A percentile compares a stretch with the other conserved stretches of the same genome.
These are phyloP conservation scores for Diutina mesorugosa DNA, from an alignment of 1,139 yeast species.

Conservation along the genomic window DNA sequence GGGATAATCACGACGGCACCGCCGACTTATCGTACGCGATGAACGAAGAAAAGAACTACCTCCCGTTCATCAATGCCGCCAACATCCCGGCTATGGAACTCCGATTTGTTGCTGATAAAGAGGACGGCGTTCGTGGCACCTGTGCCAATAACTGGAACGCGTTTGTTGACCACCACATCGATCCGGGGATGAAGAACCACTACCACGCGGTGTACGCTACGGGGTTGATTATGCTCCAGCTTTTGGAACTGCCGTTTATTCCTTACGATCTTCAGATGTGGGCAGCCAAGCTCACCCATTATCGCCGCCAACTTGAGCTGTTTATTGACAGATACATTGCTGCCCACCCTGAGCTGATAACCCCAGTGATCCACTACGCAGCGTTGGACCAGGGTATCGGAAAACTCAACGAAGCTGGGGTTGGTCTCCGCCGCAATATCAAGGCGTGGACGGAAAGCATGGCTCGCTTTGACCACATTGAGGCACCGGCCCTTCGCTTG, in stretches of 20 bases:
- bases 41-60: conserved; percentile 46
- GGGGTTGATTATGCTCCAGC: conserved; percentile 36
- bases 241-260: conserved; percentile 63
- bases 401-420: conserved; percentile 26
- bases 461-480: conserved; percentile 36
- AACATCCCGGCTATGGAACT: conserved; percentile 65
- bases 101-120: conserved; percentile 25
- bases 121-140: conserved; percentile 34
- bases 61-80: conserved; percentile 49
- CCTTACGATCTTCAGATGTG: conserved; percentile 52
- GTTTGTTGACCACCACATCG: conserved; percentile 33
- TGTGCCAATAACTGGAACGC: conserved; percentile 61
- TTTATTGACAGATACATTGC: conserved; percentile 31
- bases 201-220: conserved; percentile 43
- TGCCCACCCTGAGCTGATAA: conserved; percentile 18
- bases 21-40: conserved; percentile 25
- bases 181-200: conserved; percentile 47
- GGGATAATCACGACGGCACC: conserved; percentile 13
- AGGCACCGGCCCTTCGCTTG: not conserved
- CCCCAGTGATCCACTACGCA: conserved; percentile 15
- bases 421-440: not conserved
- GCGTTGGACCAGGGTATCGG: conserved; percentile 14
- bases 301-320: conserved; percentile 6
- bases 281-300: conserved; percentile 29
- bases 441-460: conserved; percentile 72